Base-by-base conservation (phyloP, 768 basidiomycete genomes). In the Omphalotus guepiniiformis region DNA sequence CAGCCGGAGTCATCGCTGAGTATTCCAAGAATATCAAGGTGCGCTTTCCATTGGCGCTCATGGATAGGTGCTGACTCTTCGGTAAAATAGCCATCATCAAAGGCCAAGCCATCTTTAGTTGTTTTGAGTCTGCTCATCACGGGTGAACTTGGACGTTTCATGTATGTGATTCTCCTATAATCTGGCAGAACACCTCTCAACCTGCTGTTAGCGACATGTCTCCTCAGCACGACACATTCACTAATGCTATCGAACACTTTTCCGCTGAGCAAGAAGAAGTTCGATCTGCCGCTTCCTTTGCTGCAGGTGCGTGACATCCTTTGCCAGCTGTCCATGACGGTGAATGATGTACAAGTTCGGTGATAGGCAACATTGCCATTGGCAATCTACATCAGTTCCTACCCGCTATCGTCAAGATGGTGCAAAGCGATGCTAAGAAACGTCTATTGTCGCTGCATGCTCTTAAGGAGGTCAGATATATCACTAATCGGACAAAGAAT, bases 131-230 rank as follows among this genome's bases (percentile, higher is more conserved):
- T 98, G 46, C 72, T 96, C 12, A 85, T 92, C 32, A 73, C 98
- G 41, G 96, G 96, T 39, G 96, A 98, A 64, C 76, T 98, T 32
- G 96, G 95, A 26, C 84, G 94, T 27, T 85, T 83, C 58, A 83
- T 90, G 94, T 96, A 49, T 50, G 81, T 69, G 30, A 26, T 42
- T 43, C 47, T 36, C 32, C 39, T 38, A 16, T 54, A 18, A 39
- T 38, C n/a, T 55, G n/a, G n/a, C 30, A 32, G n/a, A 9, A 32
- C 9, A n/a, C n/a, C n/a, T n/a, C n/a, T n/a, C n/a, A n/a, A n/a
- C n/a, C n/a, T n/a, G 18, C 15, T 15, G 25, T n/a, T 26, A 98
- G 94, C 53, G 95, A 98, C 58, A 85, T 98, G 80, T 82, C 85
- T 1, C 73, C 73, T 22, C 86, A 93, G 59, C 69, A 75, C 29